Conservation (phyloP, 2,329 filamentous ascomycete species). For the Xenosphaeropsis pyriputrescens region DNA sequence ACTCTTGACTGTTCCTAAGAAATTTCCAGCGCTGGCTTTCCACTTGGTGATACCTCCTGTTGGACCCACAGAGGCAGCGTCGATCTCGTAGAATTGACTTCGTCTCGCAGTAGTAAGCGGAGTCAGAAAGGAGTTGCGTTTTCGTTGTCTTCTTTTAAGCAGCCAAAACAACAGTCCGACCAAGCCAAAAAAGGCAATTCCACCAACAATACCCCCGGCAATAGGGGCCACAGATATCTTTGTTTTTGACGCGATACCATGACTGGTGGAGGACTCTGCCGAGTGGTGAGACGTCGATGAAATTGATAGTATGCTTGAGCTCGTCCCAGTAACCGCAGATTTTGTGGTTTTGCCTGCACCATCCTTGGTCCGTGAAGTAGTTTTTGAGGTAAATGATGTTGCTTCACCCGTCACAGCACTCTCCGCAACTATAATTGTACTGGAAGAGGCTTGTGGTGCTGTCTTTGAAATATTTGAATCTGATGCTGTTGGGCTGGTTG, state of each 20-base stretch:
- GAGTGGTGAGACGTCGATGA: not conserved
- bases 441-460: no score
- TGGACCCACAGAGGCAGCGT: conserved; percentile 1
- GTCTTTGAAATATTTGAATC: no score
- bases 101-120: not conserved
- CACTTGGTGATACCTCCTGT: not conserved
- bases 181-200: conserved; percentile 1
- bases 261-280: not conserved
- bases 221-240: not conserved
- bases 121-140: conserved; percentile 1
- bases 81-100: conserved; percentile 2
- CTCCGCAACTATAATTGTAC: no score
- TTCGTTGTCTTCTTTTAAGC: not conserved
- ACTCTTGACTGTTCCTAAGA: not conserved
- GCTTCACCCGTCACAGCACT: no score
- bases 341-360: no score
- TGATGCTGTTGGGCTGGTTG: no score
- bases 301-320: not conserved
- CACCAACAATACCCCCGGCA: conserved; percentile 3
- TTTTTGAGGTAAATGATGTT: no score
- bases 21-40: not conserved
- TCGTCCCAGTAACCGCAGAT: no score
- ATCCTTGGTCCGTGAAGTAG: no score
- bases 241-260: not conserved
- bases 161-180: conserved; percentile 1